phyloP scores from a whole-genome alignment of 2,329 filamentous ascomycete genomes.

The Helotiales sp. region DNA sequence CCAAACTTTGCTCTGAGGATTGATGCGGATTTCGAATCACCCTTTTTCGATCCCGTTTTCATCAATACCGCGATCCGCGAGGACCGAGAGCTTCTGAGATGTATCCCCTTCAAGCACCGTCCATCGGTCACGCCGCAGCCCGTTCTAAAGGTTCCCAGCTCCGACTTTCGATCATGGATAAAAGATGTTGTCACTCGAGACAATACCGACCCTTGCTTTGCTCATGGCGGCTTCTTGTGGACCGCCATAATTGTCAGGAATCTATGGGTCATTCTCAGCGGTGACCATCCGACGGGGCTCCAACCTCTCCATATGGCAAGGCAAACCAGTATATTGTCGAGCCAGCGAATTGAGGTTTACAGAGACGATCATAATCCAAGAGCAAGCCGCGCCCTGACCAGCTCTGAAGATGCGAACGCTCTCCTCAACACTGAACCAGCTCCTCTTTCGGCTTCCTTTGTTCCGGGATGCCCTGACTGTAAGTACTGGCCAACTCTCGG shows the following conservation, averaged over 20 bases:
- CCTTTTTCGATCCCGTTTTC: constrained; percentile 62
- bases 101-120: constrained; percentile 7
- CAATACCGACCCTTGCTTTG: constrained; percentile 48
- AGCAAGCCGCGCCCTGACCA: constrained; percentile 6
- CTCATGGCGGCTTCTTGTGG: constrained; percentile 67
- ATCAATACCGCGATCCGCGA: constrained; percentile 65
- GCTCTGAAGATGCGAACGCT: constrained; percentile 5
- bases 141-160: constrained; percentile 43
- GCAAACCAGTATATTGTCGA: constrained; percentile 1
- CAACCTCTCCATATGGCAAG: not conserved
- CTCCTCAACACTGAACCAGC: constrained; percentile 2
- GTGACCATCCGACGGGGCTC: constrained; percentile 29
- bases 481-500: too few species aligned
- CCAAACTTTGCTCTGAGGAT: constrained; percentile 75
- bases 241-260: constrained; percentile 62
- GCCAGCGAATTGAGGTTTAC: constrained; percentile 2
- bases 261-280: constrained; percentile 67
- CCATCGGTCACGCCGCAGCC: constrained; percentile 26
- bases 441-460: constrained; percentile 8
- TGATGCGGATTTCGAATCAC: constrained; percentile 44
- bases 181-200: constrained; percentile 38
- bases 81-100: constrained; percentile 10
- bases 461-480: constrained; percentile 48
- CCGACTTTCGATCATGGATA: constrained; percentile 67
- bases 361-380: constrained; percentile 1